Evolutionary conservation across 2,329 filamentous ascomycete genomes (phyloP).

Genomic region (Alternaria viburni): DNA sequence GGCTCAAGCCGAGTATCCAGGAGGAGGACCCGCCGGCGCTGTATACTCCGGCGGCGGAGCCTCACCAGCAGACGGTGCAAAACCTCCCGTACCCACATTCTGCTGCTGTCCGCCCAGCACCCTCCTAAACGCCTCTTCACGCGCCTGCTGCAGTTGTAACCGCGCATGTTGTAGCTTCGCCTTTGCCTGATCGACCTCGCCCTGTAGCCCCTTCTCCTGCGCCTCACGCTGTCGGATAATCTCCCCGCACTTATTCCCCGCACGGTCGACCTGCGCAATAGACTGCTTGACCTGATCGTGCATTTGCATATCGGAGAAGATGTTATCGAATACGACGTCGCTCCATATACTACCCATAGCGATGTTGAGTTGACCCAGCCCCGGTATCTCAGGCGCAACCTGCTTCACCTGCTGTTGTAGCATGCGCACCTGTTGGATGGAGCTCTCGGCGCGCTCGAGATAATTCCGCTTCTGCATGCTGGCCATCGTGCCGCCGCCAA

Average conservation of each 20-base stretch:
- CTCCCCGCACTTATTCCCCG: slow-evolving; percentile 34
- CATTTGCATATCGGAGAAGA: slow-evolving; percentile 61
- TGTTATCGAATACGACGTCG: slow-evolving; percentile 63
- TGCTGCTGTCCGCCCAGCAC: slow-evolving; percentile 21
- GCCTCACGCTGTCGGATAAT: slow-evolving; percentile 45
- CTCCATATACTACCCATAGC: slow-evolving; percentile 56
- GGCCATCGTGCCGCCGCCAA: slow-evolving; percentile 56
- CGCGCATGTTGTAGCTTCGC: slow-evolving; percentile 37
- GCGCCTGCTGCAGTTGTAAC: slow-evolving; percentile 53
- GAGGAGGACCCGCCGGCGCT: slow-evolving; percentile 13
- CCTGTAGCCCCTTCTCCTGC: slow-evolving; percentile 26
- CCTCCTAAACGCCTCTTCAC: slow-evolving; percentile 53
- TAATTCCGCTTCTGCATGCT: slow-evolving; percentile 63
- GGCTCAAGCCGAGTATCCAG: slow-evolving; percentile 4
- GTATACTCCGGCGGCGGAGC: slow-evolving; percentile 15
- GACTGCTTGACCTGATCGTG: slow-evolving; percentile 59
- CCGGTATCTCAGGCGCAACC: slow-evolving; percentile 48
- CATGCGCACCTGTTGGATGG: slow-evolving; percentile 50
- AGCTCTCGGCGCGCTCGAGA: slow-evolving; percentile 56
- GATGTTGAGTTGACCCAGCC: slow-evolving; percentile 52
- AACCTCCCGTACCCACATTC: neutral
- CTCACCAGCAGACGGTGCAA: neutral
- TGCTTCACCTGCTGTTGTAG: slow-evolving; percentile 49
- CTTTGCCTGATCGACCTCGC: slow-evolving; percentile 40
- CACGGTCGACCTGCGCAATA: slow-evolving; percentile 38